Evolutionary conservation across 345 rosid genomes (phyloP), one percentile per base, ranked within the genome.

Genomic region (Leavenworthia alabamica): DNA sequence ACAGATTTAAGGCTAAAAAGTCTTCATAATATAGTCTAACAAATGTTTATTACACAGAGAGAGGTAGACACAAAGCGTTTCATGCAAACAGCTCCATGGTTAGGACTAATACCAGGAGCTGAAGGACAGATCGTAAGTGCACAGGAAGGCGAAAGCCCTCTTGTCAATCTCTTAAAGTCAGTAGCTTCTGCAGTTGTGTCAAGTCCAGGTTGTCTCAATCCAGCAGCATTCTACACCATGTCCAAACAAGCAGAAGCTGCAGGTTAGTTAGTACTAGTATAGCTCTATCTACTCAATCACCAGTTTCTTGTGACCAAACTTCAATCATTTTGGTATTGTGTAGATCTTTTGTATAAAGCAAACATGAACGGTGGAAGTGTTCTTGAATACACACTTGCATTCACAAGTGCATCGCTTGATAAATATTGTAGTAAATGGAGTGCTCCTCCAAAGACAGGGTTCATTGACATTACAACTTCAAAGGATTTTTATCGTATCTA

Each of bases 241-340:
- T 86, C 97, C 39, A 93, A 93, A 77, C 96, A 89, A 60, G 99
- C 99, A 76, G 97, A 93, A 78, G 97, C 99, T 79, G 99, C 97
- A 80, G 97, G 99, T 93, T 36, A 24, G 2, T 57, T 14, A 16
- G 60, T n/a, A n/a, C n/a, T n/a, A n/a, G n/a, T n/a, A n/a, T 12
- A 39, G 50, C 39, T 64, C 27, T 15, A 32, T 13, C 56, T 20
- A 53, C 46, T 31, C 58, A 48, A 8, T 32, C 17, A 17, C 13
- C 31, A 20, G 52, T 56, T 29, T 56, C 26, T 4, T 13, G 7
- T 17, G 13, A 24, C 9, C 22, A 49, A 64, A 15, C 50, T 64
- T 15, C 12, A 57, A 48, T 67, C 35, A 37, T 27, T 9, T 54
- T 69, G 48, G 43, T 50, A 37, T 64, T 24, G 56, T 78, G 76